phyloP scores from a whole-genome alignment of 495 filamentous ascomycete genomes.

The Aeminium ludgeri region DNA sequence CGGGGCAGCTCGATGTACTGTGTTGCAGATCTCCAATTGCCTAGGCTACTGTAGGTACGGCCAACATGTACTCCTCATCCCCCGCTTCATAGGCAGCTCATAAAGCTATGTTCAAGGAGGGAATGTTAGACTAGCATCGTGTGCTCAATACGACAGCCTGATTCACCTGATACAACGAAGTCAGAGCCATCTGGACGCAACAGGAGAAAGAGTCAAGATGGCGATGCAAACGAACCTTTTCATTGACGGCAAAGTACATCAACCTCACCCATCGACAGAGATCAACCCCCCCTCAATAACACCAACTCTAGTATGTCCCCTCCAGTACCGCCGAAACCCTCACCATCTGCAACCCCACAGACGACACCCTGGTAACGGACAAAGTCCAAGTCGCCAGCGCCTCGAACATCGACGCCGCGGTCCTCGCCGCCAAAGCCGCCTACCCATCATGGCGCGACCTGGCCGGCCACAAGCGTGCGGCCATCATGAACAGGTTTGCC shows the following conservation, averaged over 20 bases:
- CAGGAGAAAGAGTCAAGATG: too few species aligned
- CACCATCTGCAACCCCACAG: slow-evolving; percentile 26
- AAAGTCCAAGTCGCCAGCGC: slow-evolving; percentile 21
- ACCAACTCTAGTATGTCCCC: slow-evolving; percentile 25
- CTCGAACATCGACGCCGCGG: slow-evolving; percentile 23
- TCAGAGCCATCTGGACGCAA: too few species aligned
- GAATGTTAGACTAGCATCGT: too few species aligned
- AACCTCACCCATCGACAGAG: not conserved
- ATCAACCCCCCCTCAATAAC: slow-evolving; percentile 12
- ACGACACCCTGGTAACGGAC: slow-evolving; percentile 25
- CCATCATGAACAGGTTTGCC: slow-evolving; percentile 24
- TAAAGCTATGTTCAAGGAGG: too few species aligned
- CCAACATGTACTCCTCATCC: too few species aligned
- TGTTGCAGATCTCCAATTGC: too few species aligned
- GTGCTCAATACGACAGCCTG: too few species aligned
- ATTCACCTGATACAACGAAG: too few species aligned
- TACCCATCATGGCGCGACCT: slow-evolving; percentile 20
- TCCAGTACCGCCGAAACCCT: slow-evolving; percentile 27
- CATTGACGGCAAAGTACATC: slow-evolving; percentile 22
- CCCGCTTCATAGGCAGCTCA: too few species aligned
- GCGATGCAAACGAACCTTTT: slow-evolving; percentile 15
- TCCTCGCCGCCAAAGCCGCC: slow-evolving; percentile 23
- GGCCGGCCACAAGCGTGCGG: slow-evolving; percentile 17
- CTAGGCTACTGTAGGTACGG: too few species aligned
- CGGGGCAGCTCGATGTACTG: too few species aligned